Conservation (phyloP, 2,329 filamentous ascomycete species). For the Arthrobotrys musiformis region DNA sequence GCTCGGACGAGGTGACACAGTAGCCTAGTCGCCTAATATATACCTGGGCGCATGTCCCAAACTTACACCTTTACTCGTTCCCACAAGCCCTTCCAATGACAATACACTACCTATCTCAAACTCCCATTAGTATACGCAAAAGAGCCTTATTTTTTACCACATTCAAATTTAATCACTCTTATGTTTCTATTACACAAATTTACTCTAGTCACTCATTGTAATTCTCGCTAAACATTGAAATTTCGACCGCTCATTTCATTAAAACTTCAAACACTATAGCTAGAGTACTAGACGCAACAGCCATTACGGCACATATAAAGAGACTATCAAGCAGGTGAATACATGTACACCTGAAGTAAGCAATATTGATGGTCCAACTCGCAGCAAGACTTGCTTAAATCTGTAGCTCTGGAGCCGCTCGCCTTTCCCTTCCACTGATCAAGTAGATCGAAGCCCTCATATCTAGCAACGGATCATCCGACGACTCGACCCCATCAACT, state of each 20-base stretch:
- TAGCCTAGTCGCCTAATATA: not conserved
- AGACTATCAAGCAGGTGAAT: not conserved
- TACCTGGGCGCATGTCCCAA: not conserved
- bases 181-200: too few species aligned
- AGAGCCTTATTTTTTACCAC: too few species aligned
- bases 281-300: too few species aligned
- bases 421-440: constrained; percentile 68
- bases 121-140: too few species aligned
- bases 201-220: constrained; percentile 3
- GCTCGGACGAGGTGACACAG: constrained; percentile 13
- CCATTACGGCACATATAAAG: too few species aligned
- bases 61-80: not conserved
- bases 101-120: not conserved
- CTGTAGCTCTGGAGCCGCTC: constrained; percentile 62
- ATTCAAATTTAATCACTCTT: too few species aligned
- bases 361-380: not conserved
- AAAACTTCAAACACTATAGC: not conserved
- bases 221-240: not conserved
- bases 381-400: not conserved
- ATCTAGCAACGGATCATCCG: constrained; percentile 69
- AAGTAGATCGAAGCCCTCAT: constrained; percentile 70
- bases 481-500: constrained; percentile 67
- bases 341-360: not conserved
- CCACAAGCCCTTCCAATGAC: not conserved
- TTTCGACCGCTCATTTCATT: not conserved